Conservation (phyloP, 345 rosid genomes). For the Lagerstroemia speciosa region DNA sequence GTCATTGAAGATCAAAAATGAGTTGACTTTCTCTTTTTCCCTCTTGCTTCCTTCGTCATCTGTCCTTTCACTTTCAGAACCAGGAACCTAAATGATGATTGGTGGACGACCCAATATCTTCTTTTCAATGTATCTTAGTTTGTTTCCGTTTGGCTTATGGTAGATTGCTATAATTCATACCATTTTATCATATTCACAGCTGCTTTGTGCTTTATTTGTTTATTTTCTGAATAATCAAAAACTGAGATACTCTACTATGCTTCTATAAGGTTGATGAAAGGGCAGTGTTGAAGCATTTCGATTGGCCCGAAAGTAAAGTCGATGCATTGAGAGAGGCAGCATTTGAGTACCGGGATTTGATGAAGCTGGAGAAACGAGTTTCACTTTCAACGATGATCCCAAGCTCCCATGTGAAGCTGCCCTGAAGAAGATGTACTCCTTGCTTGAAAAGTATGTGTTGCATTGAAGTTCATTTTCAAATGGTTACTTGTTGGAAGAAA, state of each 20-base stretch:
- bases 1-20: too few relatives aligned
- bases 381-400: constrained; percentile 79
- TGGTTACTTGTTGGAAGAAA: not conserved
- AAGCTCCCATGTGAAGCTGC: constrained; percentile 77
- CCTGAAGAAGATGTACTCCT: constrained; percentile 82
- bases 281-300: constrained; percentile 97
- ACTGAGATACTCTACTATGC: constrained; percentile 1
- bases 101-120: too few relatives aligned
- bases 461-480: not conserved
- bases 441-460: constrained; percentile 79
- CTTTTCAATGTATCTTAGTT: too few relatives aligned
- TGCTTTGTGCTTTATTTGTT: not conserved
- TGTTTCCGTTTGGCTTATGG: too few relatives aligned
- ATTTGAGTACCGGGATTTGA: constrained; percentile 90
- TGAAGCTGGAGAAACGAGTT: constrained; percentile 76
- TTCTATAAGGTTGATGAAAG: constrained; percentile 78
- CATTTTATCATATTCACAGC: not conserved
- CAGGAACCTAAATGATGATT: too few relatives aligned
- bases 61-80: too few relatives aligned
- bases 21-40: too few relatives aligned
- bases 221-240: constrained; percentile 6
- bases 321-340: constrained; percentile 95
- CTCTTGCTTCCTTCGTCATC: too few relatives aligned
- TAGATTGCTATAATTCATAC: constrained; percentile 14
- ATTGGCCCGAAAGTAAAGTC: constrained; percentile 99